Evolutionary conservation across 1,284 basidiomycete species (phyloP), one percentile per base, ranked within the genome.

Genomic region (Puccinia triticina): DNA sequence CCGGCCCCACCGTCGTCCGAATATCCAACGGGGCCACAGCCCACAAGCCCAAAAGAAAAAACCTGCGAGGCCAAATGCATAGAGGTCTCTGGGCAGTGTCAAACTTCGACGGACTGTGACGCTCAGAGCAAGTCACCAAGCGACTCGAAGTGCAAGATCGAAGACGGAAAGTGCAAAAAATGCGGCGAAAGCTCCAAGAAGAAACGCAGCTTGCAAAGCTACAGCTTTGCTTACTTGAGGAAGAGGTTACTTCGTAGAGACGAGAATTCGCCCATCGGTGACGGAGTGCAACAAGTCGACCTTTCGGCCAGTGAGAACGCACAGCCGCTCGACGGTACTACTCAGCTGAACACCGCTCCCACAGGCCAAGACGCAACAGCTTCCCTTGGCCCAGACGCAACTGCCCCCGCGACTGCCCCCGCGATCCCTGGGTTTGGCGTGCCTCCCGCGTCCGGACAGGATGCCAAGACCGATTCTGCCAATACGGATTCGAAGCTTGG

Each of bases 1-100:
- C 75, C 75, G 5, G 59, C 43, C 21, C 59, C 75, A 2, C 21
- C 37, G 21, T n/a, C 75, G 34, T 67, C 75, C 18, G 37, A 11
- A n/a, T 77, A 77, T 26, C 75, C 75, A n/a, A 77, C 59, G 23
- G 43, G 46, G 21, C 75, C 75, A 29, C 59, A 77, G 23, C 26
- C 59, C 32, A n/a, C 75, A 18, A 29, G n/a, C n/a, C 75, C 75
- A 23, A 29, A 66, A 34, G 48, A 77, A 29, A 66, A 64, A 34
- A 66, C 69, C 3, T 82, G 79, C 32, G 79, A 82, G 26, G 32
- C 71, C 16, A 75, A 82, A 66, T 82, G 79, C n/a, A 82, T 82
- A 29, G 79, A 82, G 46, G 72, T 82, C 16, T 40, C 79, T 53
- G 79, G 79, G 21, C 23, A 43, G 14, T 82, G 79, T 32, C 79